Conservation (phyloP, 2,329 filamentous ascomycete genomes). For the Stenocarpella maydis region DNA sequence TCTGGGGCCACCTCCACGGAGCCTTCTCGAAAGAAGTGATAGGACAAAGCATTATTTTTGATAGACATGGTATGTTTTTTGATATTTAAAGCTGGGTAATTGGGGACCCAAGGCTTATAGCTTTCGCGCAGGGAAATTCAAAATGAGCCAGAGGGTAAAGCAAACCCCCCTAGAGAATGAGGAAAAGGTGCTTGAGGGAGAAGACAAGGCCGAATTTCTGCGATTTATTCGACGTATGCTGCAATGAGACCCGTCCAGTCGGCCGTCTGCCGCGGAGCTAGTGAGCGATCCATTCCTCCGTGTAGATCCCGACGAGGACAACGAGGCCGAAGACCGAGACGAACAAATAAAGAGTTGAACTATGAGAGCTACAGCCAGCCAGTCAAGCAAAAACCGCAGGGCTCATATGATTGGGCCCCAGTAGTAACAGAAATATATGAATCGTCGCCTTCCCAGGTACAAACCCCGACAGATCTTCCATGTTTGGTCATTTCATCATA, state of each 20-base stretch:
- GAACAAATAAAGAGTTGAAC: background rate
- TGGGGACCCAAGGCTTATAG: background rate
- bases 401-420: background rate
- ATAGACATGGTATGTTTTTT: background rate
- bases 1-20: background rate
- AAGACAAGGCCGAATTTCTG: background rate
- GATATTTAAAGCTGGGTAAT: accelerated
- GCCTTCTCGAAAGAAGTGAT: background rate
- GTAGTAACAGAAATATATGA: background rate
- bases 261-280: background rate
- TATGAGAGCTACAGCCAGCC: background rate
- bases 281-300: background rate
- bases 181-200: background rate
- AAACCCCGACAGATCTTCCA: background rate
- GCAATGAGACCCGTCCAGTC: background rate
- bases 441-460: background rate
- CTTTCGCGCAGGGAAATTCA: background rate
- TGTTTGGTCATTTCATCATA: background rate
- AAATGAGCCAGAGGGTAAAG: background rate
- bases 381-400: no score
- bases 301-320: no score
- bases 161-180: background rate
- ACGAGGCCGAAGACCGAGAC: background rate
- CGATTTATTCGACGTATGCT: slow-evolving; percentile 2
- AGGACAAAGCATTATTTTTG: background rate